Percentiles rank a stretch among this genome's conserved stretches.
Evolutionary conservation across 2,329 filamentous ascomycete species (phyloP).

Genomic region (Ampelomyces quisqualis): DNA sequence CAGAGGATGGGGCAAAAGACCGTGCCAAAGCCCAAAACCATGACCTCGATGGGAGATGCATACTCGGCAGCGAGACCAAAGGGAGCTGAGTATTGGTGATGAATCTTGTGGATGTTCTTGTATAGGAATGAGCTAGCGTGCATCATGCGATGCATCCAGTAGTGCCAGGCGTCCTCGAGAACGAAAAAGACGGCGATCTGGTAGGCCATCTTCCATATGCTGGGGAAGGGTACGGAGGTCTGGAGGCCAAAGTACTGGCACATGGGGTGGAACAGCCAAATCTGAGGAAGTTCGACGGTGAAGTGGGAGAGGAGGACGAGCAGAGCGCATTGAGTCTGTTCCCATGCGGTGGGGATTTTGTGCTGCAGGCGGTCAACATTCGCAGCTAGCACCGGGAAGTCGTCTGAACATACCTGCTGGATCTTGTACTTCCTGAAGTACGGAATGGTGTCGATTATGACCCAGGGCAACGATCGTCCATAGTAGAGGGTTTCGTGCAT

Average conservation of each 20-base stretch:
- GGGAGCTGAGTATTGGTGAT: conserved; percentile 97
- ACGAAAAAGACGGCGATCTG: conserved; percentile 95
- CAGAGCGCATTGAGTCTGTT: conserved; percentile 92
- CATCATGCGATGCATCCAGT: conserved; percentile 90
- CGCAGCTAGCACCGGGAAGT: background rate
- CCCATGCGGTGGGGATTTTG: conserved; percentile 88
- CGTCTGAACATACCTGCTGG: conserved; percentile 66
- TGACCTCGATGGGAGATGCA: conserved; percentile 94
- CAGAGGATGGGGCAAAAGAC: conserved; percentile 81
- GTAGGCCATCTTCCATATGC: conserved; percentile 79
- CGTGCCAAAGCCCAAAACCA: conserved; percentile 86
- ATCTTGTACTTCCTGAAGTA: conserved; percentile 94
- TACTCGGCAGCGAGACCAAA: conserved; percentile 97
- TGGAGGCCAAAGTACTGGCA: conserved; percentile 88
- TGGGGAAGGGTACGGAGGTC: conserved; percentile 86
- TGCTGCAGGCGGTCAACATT: conserved; percentile 46
- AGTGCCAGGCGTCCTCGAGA: conserved; percentile 96
- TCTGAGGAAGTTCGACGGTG: conserved; percentile 96
- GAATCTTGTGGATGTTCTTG: conserved; percentile 96
- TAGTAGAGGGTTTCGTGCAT: conserved; percentile 97
- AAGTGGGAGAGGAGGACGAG: conserved; percentile 94
- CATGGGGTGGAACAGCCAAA: conserved; percentile 98
- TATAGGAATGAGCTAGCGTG: conserved; percentile 89
- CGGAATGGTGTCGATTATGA: conserved; percentile 85
- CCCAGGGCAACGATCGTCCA: conserved; percentile 84